Base-by-base conservation (phyloP, 2,329 filamentous ascomycete species). In the Pestalotiopsis sp. region DNA sequence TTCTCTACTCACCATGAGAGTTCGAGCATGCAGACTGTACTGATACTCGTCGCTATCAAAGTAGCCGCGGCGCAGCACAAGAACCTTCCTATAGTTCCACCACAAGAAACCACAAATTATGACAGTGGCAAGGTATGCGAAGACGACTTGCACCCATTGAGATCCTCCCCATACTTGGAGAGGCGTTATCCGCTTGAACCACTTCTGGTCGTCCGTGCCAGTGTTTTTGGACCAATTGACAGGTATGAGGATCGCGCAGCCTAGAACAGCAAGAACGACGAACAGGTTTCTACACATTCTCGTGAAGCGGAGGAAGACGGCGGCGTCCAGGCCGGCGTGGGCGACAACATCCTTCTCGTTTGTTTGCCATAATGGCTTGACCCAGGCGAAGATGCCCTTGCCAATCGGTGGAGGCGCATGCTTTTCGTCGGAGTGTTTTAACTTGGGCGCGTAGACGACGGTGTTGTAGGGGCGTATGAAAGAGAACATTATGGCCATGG, bases 211-310 rank as follows among this genome's bases (percentile, higher is more conserved):
- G 6, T 75, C 69, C 4, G 72, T 71, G 23, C 78, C 77, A 27
- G 80, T 78, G 66, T 84, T 87, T 68, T 87, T 82, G 7, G 83
- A 82, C 69, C 93, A 80, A 76, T 97, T 95, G 75, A 97, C 83
- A 0, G 96, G 96, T 52, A 98, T 90, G 72, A 98, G 85, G 69
- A 98, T 88, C 66, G 85, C 85, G 72, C 93, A 91, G 20, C 93
- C 94, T 39, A 97, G 80, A 6, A 97, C 72, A 36, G 90, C 87
- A 67, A 98, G 82, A 7, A 88, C 82, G 36, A 92, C 77, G 77
- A 98, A 97, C 72, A 98, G 93, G 78, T 97, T 96, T 70, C 96
- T 91, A 77, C 93, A 93, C 96, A 99, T 98, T 73, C 91, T 88
- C 64, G 91, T 89, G 76, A 98, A 95, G 66, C 95, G 91, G 72